Conservation (phyloP, 306 rosid species). For the Fragaria iinumae region DNA sequence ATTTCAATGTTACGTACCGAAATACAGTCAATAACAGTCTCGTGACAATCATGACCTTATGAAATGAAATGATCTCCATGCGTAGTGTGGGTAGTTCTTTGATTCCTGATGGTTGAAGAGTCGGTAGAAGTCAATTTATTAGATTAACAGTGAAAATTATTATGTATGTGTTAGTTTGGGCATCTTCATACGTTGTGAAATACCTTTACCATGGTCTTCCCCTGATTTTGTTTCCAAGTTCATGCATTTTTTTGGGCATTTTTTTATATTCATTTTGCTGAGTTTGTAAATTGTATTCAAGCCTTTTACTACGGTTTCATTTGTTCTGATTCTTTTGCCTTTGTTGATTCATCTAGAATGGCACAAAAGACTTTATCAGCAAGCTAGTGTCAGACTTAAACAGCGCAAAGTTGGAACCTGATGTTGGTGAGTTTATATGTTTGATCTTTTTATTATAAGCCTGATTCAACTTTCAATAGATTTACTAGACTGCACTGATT, state of each 20-base stretch:
- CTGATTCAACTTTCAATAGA: conserved; percentile 16
- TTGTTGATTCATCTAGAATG: conserved; percentile 51
- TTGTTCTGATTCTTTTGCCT: conserved; percentile 6
- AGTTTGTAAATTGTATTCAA: neutral
- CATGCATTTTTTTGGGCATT: neutral
- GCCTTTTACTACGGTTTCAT: neutral
- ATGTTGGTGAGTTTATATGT: conserved; percentile 73
- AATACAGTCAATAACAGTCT: too few relatives aligned
- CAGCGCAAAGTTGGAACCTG: conserved; percentile 73
- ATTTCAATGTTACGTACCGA: too few relatives aligned
- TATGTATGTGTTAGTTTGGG: neutral
- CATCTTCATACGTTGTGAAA: neutral
- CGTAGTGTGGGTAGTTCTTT: neutral
- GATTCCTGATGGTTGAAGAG: neutral
- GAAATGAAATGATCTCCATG: neutral
- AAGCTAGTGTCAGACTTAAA: conserved; percentile 95
- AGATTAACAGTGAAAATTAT: neutral
- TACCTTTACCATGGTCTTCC: neutral
- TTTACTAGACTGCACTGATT: neutral
- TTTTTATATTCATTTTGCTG: neutral
- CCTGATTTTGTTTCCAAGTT: neutral
- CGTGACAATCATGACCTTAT: neutral
- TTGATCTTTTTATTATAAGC: conserved; percentile 12
- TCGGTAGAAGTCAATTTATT: neutral
- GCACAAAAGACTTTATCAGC: conserved; percentile 84